Conservation (phyloP, 2,329 filamentous ascomycete species). For the Neofusicoccum parvum region DNA sequence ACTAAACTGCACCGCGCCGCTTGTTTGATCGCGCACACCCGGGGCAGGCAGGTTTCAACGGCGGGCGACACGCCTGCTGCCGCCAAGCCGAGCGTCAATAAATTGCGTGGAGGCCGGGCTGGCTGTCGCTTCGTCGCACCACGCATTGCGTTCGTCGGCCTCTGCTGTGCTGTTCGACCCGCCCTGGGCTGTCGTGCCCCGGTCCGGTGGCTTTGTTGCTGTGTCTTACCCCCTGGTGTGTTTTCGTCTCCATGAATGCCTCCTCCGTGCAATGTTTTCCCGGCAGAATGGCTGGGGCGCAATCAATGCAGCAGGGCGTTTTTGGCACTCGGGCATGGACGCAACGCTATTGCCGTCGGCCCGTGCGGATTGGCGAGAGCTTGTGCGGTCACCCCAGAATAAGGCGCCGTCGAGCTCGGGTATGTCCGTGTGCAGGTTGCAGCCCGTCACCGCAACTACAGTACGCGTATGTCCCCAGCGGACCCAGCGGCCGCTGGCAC, state of each 20-base stretch:
- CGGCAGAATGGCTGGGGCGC: too few relatives aligned
- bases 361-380: slow-evolving; percentile 13
- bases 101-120: not conserved
- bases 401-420: not conserved
- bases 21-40: not conserved
- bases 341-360: not conserved
- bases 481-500: not conserved
- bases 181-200: not conserved
- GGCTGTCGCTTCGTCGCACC: not conserved
- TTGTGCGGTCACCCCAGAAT: slow-evolving; percentile 15
- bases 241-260: not conserved
- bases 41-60: not conserved
- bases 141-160: not conserved
- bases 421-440: not conserved
- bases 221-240: not conserved
- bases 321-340: not conserved
- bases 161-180: not conserved
- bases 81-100: not conserved
- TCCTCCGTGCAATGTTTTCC: not conserved
- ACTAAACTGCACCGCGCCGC: not conserved
- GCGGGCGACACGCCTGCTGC: not conserved
- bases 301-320: not conserved
- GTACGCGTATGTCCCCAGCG: not conserved
- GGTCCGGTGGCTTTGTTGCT: not conserved
- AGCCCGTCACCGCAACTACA: not conserved